These are phyloP conservation scores for Centella asiatica DNA, from an alignment of 129 eudicot species.

Conservation along the genomic window DNA sequence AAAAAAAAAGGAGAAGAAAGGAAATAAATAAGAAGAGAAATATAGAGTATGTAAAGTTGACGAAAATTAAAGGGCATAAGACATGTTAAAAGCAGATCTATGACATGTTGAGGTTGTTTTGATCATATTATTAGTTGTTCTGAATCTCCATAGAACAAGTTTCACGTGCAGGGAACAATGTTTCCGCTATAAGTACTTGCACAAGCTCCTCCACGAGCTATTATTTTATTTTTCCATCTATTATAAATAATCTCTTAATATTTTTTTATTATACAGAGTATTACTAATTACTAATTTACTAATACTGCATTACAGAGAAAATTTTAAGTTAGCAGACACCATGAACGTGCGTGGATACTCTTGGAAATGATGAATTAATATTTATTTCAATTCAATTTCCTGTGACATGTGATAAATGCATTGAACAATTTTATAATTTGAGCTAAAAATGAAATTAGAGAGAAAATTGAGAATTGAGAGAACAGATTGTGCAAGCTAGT, in stretches of 20 bases:
- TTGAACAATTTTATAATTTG: no score
- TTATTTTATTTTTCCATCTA: no score
- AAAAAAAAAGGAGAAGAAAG: no score
- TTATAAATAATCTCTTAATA: no score
- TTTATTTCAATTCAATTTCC: neutral
- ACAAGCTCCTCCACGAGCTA: neutral
- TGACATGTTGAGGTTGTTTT: neutral
- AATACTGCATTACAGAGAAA: neutral
- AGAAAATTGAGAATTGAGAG: no score
- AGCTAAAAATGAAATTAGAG: no score
- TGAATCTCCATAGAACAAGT: no score
- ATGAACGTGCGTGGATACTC: slow-evolving; percentile 12
- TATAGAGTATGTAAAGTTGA: neutral
- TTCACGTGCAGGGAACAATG: slow-evolving; percentile 32
- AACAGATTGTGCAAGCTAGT: no score
- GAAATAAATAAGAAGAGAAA: neutral
- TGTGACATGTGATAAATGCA: neutral
- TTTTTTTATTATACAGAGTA: no score
- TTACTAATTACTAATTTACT: neutral
- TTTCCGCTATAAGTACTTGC: slow-evolving; percentile 12
- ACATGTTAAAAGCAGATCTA: slow-evolving; percentile 6
- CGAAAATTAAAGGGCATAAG: neutral
- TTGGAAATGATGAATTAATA: neutral
- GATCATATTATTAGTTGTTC: neutral
- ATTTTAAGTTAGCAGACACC: neutral